Evolutionary conservation across 129 eudicot genomes (phyloP).

Genomic region (Artemisia annua): DNA sequence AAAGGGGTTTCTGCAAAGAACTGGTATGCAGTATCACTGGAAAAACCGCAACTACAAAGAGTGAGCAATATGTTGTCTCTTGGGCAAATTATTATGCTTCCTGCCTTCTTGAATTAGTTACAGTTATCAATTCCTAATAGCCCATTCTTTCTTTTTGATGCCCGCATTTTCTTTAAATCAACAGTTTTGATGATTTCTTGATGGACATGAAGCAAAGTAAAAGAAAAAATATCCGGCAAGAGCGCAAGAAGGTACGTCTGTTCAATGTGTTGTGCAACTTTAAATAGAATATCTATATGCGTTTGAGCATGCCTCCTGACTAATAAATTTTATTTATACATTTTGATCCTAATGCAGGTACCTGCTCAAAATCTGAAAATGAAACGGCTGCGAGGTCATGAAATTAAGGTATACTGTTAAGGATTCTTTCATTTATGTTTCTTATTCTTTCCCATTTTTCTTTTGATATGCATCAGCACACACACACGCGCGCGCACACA

Average conservation of each 20-base stretch:
- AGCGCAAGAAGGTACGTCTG: slow-evolving; percentile 82
- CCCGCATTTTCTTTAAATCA: slow-evolving; percentile 1
- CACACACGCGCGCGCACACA: background rate
- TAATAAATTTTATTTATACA: slow-evolving; percentile 6
- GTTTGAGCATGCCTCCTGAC: slow-evolving; percentile 1
- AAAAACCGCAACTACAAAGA: slow-evolving; percentile 79
- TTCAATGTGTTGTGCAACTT: background rate
- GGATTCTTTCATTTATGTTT: slow-evolving; percentile 17
- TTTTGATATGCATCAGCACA: background rate
- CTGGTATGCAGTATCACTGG: slow-evolving; percentile 99
- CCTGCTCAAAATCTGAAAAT: slow-evolving; percentile 80
- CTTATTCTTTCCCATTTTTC: slow-evolving; percentile 1
- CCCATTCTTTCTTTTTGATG: slow-evolving; percentile 8
- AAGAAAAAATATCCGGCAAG: slow-evolving; percentile 95
- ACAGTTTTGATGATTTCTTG: slow-evolving; percentile 93
- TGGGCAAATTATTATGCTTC: background rate
- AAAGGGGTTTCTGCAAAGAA: slow-evolving; percentile 86
- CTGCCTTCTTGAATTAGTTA: background rate
- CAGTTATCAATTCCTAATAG: background rate
- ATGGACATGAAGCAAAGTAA: slow-evolving; percentile 97
- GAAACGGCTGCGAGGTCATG: slow-evolving; percentile 85
- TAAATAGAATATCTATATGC: background rate
- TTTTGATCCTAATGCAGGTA: slow-evolving; percentile 53
- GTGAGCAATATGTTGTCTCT: slow-evolving; percentile 29
- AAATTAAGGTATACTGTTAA: slow-evolving; percentile 68